Percentiles rank a stretch among this genome's conserved stretches.
Conservation (phyloP, 768 basidiomycete genomes). For the Coprinopsis strossmayeri region DNA sequence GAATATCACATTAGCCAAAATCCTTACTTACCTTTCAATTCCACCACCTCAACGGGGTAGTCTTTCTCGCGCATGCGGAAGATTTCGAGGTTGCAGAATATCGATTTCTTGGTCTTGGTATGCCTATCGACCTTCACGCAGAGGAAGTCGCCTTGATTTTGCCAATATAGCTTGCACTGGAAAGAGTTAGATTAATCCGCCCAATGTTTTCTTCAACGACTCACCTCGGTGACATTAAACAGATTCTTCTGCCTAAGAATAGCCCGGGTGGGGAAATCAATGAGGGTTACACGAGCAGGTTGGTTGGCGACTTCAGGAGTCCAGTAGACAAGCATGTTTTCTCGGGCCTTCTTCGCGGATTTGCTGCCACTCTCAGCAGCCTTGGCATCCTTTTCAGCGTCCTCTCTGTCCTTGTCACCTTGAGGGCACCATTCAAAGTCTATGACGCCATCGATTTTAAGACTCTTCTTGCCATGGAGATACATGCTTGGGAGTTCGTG, state of each 20-base stretch:
- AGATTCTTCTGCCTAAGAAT: conserved; percentile 92
- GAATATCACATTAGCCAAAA: background rate
- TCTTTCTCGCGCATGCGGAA: conserved; percentile 98
- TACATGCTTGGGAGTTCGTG: conserved; percentile 94
- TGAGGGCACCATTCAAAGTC: conserved; percentile 99
- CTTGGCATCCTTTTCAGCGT: conserved; percentile 42
- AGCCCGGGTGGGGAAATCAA: conserved; percentile 79
- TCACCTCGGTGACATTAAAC: conserved; percentile 94
- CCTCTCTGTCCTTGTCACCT: conserved; percentile 83
- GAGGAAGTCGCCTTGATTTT: conserved; percentile 96
- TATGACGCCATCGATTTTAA: conserved; percentile 95
- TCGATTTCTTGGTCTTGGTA: conserved; percentile 97
- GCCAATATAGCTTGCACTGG: conserved; percentile 97
- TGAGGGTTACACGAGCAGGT: conserved; percentile 92
- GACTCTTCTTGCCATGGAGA: conserved; percentile 90
- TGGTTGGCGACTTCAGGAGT: conserved; percentile 95
- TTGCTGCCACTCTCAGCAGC: conserved; percentile 34
- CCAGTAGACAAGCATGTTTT: conserved; percentile 97
- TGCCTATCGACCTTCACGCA: conserved; percentile 99
- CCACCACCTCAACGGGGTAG: conserved; percentile 94
- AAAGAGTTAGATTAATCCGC: conserved; percentile 6
- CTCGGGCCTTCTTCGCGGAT: conserved; percentile 56
- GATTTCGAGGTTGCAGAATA: conserved; percentile 96
- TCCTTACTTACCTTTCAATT: conserved; percentile 72
- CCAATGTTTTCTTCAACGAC: conserved; percentile 19